A percentile compares a stretch with the other conserved stretches of the same genome.
phyloP scores from a whole-genome alignment of 2,329 filamentous ascomycete species.

The Lasiodiplodia sp. region DNA sequence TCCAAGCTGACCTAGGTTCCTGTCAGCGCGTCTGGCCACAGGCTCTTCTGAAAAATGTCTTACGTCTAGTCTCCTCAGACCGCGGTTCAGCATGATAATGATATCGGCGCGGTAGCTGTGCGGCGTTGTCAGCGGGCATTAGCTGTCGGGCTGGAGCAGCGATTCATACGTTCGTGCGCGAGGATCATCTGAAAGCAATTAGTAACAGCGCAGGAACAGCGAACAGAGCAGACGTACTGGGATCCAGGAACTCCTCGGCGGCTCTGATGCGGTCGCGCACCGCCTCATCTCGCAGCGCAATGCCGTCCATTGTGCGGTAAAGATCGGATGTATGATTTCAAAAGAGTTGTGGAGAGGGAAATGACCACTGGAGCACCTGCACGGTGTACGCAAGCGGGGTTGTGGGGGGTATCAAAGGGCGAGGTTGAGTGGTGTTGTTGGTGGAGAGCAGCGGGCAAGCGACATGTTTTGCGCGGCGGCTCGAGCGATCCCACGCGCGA shows the following conservation, averaged over 20 bases:
- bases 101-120: conserved; percentile 90
- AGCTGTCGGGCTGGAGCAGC: conserved; percentile 5
- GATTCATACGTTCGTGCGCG: conserved; percentile 59
- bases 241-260: conserved; percentile 93
- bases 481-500: conserved; percentile 6
- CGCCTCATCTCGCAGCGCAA: conserved; percentile 83
- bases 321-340: neutral
- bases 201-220: conserved; percentile 32
- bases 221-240: conserved; percentile 66
- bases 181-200: conserved; percentile 58
- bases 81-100: conserved; percentile 73
- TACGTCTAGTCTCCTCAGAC: conserved; percentile 64
- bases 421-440: conserved; percentile 19
- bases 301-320: conserved; percentile 67
- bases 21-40: conserved; percentile 19
- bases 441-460: conserved; percentile 1
- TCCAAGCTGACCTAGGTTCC: conserved; percentile 68
- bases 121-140: conserved; percentile 12
- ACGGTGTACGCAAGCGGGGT: neutral
- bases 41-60: conserved; percentile 31
- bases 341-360: neutral
- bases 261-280: conserved; percentile 82
- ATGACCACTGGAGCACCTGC: too few relatives aligned
- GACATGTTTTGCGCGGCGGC: conserved; percentile 19
- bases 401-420: conserved; percentile 25